These are phyloP conservation scores for Elsinoe australis DNA, from an alignment of 2,329 filamentous ascomycete genomes.

Conservation along the genomic window DNA sequence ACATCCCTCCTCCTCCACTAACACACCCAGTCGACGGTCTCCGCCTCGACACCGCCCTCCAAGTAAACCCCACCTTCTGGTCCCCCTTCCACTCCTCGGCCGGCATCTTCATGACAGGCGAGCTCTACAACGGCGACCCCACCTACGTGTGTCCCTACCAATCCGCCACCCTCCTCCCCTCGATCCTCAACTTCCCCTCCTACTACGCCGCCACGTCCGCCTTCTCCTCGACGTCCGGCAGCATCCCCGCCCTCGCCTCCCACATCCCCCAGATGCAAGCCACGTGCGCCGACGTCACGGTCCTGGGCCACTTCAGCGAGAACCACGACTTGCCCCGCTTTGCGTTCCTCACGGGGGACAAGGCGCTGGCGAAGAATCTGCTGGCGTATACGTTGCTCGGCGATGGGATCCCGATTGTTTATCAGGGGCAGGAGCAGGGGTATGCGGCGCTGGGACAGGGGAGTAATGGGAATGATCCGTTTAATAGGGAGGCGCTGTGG, in stretches of 20 bases:
- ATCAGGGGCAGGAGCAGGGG: conserved; percentile 59
- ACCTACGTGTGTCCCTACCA: conserved; percentile 38
- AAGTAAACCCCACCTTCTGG: conserved; percentile 40
- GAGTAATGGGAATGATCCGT: conserved; percentile 29
- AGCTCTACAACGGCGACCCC: conserved; percentile 36
- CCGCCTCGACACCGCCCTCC: conserved; percentile 44
- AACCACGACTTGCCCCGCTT: conserved; percentile 36
- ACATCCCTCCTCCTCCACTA: too few relatives aligned
- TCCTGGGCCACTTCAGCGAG: conserved; percentile 36
- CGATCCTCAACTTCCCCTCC: conserved; percentile 43
- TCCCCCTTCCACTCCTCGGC: conserved; percentile 30
- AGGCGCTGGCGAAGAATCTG: conserved; percentile 52
- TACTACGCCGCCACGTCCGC: conserved; percentile 34
- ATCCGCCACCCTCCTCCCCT: conserved; percentile 31
- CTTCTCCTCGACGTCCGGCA: conserved; percentile 32
- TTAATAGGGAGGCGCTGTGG: conserved; percentile 39
- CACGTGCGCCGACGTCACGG: conserved; percentile 32
- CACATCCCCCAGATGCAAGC: conserved; percentile 29
- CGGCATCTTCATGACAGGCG: conserved; percentile 41
- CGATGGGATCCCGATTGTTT: conserved; percentile 57
- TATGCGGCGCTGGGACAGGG: conserved; percentile 34
- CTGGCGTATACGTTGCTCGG: conserved; percentile 54
- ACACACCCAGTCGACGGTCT: conserved; percentile 52
- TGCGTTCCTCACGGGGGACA: conserved; percentile 44
- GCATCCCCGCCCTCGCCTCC: conserved; percentile 34